phyloP scores from a whole-genome alignment of 768 basidiomycete genomes.

The Baorangia bicolor region DNA sequence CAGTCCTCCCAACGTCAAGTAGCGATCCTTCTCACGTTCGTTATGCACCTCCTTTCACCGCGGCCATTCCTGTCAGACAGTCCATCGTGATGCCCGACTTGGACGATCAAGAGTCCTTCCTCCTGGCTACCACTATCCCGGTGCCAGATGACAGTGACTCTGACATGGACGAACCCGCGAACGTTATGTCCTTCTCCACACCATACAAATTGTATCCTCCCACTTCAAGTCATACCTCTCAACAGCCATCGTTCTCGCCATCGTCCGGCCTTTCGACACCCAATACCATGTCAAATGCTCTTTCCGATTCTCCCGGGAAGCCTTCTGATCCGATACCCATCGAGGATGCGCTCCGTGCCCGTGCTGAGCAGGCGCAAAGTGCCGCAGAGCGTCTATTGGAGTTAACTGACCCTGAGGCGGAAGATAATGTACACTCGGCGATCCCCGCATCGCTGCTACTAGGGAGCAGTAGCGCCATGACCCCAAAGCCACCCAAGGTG shows the following conservation, averaged over 20 bases:
- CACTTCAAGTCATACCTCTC: constrained; percentile 38
- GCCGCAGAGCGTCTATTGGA: constrained; percentile 87
- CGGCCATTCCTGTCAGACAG: constrained; percentile 40
- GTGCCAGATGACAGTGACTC: constrained; percentile 74
- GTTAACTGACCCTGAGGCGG: constrained; percentile 78
- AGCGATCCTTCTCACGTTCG: constrained; percentile 27
- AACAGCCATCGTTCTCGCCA: constrained; percentile 51
- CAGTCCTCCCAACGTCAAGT: constrained; percentile 36
- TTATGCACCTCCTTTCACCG: constrained; percentile 4
- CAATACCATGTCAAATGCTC: constrained; percentile 53
- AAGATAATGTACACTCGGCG: constrained; percentile 47
- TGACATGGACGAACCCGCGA: constrained; percentile 54
- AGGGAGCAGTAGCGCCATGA: constrained; percentile 37
- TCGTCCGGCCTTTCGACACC: constrained; percentile 50
- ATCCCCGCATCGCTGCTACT: constrained; percentile 56
- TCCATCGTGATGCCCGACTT: constrained; percentile 45
- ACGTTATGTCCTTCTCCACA: constrained; percentile 71
- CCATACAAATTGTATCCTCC: constrained; percentile 55
- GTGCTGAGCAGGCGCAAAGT: constrained; percentile 92
- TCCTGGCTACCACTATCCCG: constrained; percentile 72
- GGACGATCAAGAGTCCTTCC: constrained; percentile 57
- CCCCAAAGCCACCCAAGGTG: constrained; percentile 40
- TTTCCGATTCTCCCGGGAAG: constrained; percentile 53
- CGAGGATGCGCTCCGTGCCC: constrained; percentile 82
- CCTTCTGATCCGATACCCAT: constrained; percentile 51